Conservation (phyloP, 495 filamentous ascomycete species). For the Hypomontagnella submonticulosa region DNA sequence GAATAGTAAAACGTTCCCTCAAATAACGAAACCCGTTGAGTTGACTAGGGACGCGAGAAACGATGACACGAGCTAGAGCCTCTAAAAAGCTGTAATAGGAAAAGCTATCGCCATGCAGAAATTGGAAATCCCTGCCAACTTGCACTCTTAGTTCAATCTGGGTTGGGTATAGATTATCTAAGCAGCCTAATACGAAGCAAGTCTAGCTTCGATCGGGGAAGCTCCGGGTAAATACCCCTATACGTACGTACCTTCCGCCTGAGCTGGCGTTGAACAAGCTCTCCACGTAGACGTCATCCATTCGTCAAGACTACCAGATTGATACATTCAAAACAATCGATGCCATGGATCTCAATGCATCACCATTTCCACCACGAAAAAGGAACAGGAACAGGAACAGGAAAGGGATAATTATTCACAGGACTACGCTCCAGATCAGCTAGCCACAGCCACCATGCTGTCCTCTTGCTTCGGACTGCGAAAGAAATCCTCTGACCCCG, state of each 20-base stretch:
- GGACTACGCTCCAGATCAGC: conserved; percentile 20
- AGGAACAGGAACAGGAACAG: conserved; percentile 6
- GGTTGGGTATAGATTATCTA: neutral
- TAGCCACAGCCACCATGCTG: conserved; percentile 32
- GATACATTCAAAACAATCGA: neutral
- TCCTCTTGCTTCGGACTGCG: conserved; percentile 54
- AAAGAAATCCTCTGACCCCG: conserved; percentile 51
- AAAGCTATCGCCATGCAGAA: conserved; percentile 1
- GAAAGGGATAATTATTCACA: conserved; percentile 14
- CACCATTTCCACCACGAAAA: neutral
- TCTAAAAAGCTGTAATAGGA: too few relatives aligned
- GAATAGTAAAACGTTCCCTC: too few relatives aligned
- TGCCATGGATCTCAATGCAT: conserved; percentile 22
- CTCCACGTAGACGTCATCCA: conserved; percentile 41
- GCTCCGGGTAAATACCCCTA: neutral
- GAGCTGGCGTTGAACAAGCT: conserved; percentile 11
- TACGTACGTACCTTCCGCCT: neutral
- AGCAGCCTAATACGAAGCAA: neutral
- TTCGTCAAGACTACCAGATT: conserved; percentile 39
- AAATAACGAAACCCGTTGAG: too few relatives aligned
- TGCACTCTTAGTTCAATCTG: too few relatives aligned
- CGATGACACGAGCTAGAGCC: too few relatives aligned
- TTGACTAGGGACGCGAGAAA: too few relatives aligned
- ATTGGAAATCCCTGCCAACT: neutral
- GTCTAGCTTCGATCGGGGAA: neutral